Evolutionary conservation across 2,329 filamentous ascomycete species (phyloP), one percentile per base, ranked within the genome.

Genomic region (Colletotrichum limetticola): DNA sequence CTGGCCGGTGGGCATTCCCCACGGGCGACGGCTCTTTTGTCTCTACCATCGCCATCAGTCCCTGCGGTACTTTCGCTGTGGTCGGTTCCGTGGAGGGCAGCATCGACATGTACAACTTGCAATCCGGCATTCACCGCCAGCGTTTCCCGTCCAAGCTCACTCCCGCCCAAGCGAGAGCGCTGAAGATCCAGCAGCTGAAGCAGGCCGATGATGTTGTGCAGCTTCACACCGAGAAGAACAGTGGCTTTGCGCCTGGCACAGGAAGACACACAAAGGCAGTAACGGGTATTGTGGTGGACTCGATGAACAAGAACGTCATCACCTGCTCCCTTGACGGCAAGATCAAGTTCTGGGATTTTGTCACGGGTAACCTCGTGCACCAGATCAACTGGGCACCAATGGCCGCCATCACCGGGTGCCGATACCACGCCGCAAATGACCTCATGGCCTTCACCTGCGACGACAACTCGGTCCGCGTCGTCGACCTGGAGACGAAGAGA

Each of bases 261-360:
- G 93, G 93, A 24, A 95, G 92, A 77, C 97, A 99, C 82, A 93
- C 89, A 2, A 92, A 92, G 78, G 88, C 94, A 2, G 91, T 99
- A 5, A 98, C 96, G 1, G 97, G 97, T 1, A 86, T 99, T 53
- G 88, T 94, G 28, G 91, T 98, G 19, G 96, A 99, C 83, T 92
- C 91, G n/a, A 87, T 98, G 81, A 98, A 98, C 83, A 94, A 92
- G 75, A 91, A 89, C 22, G 87, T 98, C 62, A 91, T 98, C 56
- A 97, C 95, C 74, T 97, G 95, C 80, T 93, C 94, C 2, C 84
- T 95, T 16, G 97, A 99, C 81, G 97, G 97, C 37, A 97, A 93
- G 82, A 89, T 98, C 78, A 98, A 98, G 85, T 98, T 99, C 80
- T 99, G 97, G 97, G 94, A 97, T 76, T 97, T 99, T 75, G 83